phyloP scores from a whole-genome alignment of 1,284 basidiomycete species.

The Cystobasidium pallidum region DNA sequence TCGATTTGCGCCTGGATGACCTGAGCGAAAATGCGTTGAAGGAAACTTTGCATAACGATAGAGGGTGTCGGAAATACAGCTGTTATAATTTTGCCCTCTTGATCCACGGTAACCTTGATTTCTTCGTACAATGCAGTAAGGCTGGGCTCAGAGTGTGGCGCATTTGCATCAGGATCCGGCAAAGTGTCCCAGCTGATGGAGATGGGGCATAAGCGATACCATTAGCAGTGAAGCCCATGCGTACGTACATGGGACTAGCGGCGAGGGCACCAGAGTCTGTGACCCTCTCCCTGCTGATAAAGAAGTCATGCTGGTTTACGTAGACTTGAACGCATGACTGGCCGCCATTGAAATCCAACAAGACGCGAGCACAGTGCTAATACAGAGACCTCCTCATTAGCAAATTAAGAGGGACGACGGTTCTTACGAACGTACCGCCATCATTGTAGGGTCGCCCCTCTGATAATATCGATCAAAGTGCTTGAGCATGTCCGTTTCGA shows the following conservation, averaged over 20 bases:
- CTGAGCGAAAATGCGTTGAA: slow-evolving; percentile 97
- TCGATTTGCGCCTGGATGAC: slow-evolving; percentile 95
- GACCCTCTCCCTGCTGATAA: slow-evolving; percentile 78
- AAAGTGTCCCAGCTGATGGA: slow-evolving; percentile 76
- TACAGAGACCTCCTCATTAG: slow-evolving; percentile 9
- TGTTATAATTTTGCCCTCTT: slow-evolving; percentile 97
- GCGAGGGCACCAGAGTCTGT: slow-evolving; percentile 55
- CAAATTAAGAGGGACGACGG: slow-evolving; percentile 14
- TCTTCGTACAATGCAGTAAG: slow-evolving; percentile 80
- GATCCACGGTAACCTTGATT: slow-evolving; percentile 86
- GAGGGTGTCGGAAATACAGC: slow-evolving; percentile 97
- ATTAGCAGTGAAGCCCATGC: neutral
- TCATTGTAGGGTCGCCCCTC: slow-evolving; percentile 97
- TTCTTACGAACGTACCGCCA: slow-evolving; percentile 72
- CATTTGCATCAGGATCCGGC: slow-evolving; percentile 74
- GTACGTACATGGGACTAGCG: slow-evolving; percentile 48
- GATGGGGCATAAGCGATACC: neutral
- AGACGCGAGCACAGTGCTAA: slow-evolving; percentile 93
- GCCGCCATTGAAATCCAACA: slow-evolving; percentile 98
- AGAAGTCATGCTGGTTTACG: slow-evolving; percentile 99
- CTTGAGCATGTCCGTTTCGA: slow-evolving; percentile 97
- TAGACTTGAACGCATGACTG: slow-evolving; percentile 96
- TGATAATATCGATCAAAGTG: slow-evolving; percentile 94
- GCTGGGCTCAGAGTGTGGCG: slow-evolving; percentile 80
- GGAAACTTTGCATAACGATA: slow-evolving; percentile 97